These are phyloP conservation scores for Trichoderma asperelloides DNA, from an alignment of 495 filamentous ascomycete species.

Conservation along the genomic window DNA sequence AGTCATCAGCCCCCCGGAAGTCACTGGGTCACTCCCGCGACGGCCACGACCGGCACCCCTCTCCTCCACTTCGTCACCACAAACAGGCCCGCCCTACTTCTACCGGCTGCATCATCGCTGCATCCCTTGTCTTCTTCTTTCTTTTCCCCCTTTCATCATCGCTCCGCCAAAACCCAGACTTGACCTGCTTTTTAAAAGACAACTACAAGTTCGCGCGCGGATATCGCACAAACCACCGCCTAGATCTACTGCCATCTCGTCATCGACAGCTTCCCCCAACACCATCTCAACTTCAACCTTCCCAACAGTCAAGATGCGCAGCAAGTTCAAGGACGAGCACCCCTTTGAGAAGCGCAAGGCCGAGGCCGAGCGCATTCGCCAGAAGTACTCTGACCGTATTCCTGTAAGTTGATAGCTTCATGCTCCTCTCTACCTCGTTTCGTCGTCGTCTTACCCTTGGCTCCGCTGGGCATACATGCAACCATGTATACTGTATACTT, in stretches of 20 bases:
- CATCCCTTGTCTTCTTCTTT: slow-evolving; percentile 2
- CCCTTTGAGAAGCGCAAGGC: slow-evolving; percentile 99
- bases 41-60: not conserved
- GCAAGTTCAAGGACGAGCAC: slow-evolving; percentile 99
- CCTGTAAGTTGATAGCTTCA: slow-evolving; percentile 57
- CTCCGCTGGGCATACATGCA: not conserved
- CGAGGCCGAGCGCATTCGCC: slow-evolving; percentile 95
- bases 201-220: too few relatives aligned
- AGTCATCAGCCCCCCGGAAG: not conserved
- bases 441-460: not conserved
- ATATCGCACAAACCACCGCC: too few relatives aligned
- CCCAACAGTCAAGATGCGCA: slow-evolving; percentile 61
- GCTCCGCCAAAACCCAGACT: too few relatives aligned
- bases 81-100: not conserved
- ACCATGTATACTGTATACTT: not conserved
- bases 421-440: not conserved
- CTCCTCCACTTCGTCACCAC: slow-evolving; percentile 6
- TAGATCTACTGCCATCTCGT: not conserved
- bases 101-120: not conserved
- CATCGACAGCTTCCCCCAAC: not conserved
- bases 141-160: not conserved
- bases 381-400: slow-evolving; percentile 98
- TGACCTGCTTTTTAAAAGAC: too few relatives aligned
- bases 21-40: slow-evolving; percentile 5
- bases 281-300: not conserved